Conservation (phyloP, 176 grass and related monocot genomes). For the Ensete ventricosum region DNA sequence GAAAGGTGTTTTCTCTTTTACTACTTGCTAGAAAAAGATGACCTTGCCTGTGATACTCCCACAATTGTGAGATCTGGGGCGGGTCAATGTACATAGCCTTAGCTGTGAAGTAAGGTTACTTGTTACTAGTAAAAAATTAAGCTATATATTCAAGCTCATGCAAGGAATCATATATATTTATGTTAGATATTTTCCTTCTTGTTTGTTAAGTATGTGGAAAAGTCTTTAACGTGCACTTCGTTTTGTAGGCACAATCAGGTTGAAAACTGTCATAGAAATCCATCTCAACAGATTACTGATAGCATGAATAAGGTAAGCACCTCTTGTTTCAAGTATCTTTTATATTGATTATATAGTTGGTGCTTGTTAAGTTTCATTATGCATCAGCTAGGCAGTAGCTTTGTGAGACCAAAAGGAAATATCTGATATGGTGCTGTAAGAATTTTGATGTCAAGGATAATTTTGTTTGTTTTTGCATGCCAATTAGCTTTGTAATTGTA, state of each 20-base stretch:
- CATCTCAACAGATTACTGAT: conserved; percentile 24
- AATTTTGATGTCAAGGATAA: too few species aligned
- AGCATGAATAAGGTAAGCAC: conserved; percentile 39
- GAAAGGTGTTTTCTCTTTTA: not conserved
- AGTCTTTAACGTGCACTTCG: conserved; percentile 1
- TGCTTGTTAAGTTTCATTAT: not conserved
- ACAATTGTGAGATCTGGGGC: not conserved
- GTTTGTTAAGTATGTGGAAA: not conserved
- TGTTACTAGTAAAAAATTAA: not conserved
- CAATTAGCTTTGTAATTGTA: too few species aligned
- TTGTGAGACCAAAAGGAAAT: not conserved
- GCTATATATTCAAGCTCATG: not conserved
- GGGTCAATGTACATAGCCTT: not conserved
- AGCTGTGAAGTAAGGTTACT: not conserved
- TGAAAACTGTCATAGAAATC: conserved; percentile 25
- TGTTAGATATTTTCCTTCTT: not conserved
- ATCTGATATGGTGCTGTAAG: too few species aligned
- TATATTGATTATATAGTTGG: conserved; percentile 2
- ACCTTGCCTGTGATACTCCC: not conserved
- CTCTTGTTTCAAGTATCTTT: not conserved
- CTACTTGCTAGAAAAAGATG: not conserved
- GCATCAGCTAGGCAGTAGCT: not conserved
- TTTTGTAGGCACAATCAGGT: conserved; percentile 44
- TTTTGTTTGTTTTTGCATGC: too few species aligned
- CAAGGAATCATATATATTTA: not conserved